These are phyloP conservation scores for Clarireedia hainanense DNA, from an alignment of 2,329 filamentous ascomycete species.

Conservation along the genomic window DNA sequence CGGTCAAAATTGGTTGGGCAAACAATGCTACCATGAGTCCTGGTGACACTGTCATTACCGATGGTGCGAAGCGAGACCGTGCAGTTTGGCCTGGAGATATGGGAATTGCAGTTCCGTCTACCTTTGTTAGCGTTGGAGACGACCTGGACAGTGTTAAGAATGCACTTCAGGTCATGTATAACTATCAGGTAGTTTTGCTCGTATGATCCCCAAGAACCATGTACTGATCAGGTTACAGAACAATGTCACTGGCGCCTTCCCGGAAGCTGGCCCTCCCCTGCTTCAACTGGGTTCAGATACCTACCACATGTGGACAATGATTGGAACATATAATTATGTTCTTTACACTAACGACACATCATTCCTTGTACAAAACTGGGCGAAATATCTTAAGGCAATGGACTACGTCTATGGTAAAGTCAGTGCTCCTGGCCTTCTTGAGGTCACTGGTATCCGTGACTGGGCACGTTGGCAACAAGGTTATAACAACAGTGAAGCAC, in stretches of 20 bases:
- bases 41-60: conserved; percentile 30
- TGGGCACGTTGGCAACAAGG: conserved; percentile 25
- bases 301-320: conserved; percentile 52
- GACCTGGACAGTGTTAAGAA: conserved; percentile 44
- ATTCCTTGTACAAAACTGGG: conserved; percentile 42
- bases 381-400: conserved; percentile 42
- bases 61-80: conserved; percentile 52
- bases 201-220: not conserved
- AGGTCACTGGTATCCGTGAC: conserved; percentile 23
- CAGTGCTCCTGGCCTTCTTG: conserved; percentile 25
- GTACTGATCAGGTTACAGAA: conserved; percentile 10
- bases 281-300: conserved; percentile 35
- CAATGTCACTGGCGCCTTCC: conserved; percentile 19
- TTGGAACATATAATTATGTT: conserved; percentile 51
- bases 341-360: conserved; percentile 45
- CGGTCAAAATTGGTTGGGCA: conserved; percentile 28
- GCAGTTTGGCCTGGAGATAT: conserved; percentile 57
- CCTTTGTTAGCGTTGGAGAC: conserved; percentile 46
- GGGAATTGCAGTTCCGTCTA: conserved; percentile 43
- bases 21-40: conserved; percentile 31
- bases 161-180: conserved; percentile 30
- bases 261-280: conserved; percentile 22
- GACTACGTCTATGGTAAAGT: conserved; percentile 36
- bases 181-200: conserved; percentile 35
- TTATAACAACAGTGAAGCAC: conserved; percentile 21